These are phyloP conservation scores for Ophiosphaerella narmari DNA, from an alignment of 2,329 filamentous ascomycete species.

Conservation along the genomic window DNA sequence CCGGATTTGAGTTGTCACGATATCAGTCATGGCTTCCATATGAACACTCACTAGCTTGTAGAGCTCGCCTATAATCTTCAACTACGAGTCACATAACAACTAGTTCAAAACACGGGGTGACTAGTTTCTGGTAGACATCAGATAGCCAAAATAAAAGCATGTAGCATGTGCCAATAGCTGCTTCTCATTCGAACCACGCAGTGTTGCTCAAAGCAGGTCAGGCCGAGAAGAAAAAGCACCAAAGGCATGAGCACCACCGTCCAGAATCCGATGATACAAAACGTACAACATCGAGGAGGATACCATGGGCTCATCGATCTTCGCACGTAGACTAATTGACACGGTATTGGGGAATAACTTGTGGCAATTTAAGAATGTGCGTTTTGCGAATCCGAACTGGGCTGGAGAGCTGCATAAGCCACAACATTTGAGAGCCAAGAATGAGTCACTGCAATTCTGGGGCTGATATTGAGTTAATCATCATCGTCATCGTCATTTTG, in stretches of 20 bases:
- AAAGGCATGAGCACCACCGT: slow-evolving; percentile 34
- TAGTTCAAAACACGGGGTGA: too few relatives aligned
- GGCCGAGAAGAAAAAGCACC: slow-evolving; percentile 24
- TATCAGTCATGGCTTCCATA: too few relatives aligned
- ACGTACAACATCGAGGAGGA: slow-evolving; percentile 37
- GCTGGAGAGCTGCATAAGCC: too few relatives aligned
- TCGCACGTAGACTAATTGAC: slow-evolving; percentile 96
- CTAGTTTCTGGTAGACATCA: background rate
- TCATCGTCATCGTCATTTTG: slow-evolving; percentile 64
- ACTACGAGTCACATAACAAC: too few relatives aligned
- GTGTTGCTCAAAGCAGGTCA: slow-evolving; percentile 28
- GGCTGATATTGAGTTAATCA: slow-evolving; percentile 36
- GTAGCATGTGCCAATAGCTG: slow-evolving; percentile 31
- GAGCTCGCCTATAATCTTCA: too few relatives aligned
- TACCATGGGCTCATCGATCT: slow-evolving; percentile 60
- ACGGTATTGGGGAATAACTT: slow-evolving; percentile 71
- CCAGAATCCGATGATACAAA: slow-evolving; percentile 39
- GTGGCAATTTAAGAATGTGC: slow-evolving; percentile 99
- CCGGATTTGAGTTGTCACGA: too few relatives aligned
- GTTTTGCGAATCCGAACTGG: slow-evolving; percentile 37
- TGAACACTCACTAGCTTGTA: too few relatives aligned
- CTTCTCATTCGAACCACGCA: slow-evolving; percentile 27
- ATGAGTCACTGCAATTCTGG: background rate
- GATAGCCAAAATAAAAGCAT: too few relatives aligned
- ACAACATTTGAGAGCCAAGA: slow-evolving; percentile 8